These are phyloP conservation scores for Lyophyllum semitale DNA, from an alignment of 768 basidiomycete genomes.

Conservation along the genomic window DNA sequence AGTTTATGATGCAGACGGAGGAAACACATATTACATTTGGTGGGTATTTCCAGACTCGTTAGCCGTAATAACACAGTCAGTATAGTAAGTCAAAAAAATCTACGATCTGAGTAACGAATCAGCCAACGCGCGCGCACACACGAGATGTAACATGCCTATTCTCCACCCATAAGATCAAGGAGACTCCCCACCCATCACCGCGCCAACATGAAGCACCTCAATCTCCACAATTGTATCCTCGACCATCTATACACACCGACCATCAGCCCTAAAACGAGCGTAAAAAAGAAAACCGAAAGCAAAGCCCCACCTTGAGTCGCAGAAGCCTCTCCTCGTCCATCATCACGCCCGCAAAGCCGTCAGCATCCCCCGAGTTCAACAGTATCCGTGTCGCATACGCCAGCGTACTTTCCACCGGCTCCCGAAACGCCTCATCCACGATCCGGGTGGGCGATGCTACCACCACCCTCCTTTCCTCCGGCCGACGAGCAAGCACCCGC, in stretches of 20 bases:
- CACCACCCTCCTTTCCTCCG: background rate
- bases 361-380: too few relatives aligned
- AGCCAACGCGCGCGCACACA: too few relatives aligned
- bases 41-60: too few relatives aligned
- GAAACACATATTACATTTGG: too few relatives aligned
- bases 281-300: background rate
- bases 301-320: slow-evolving; percentile 31
- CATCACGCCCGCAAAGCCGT: slow-evolving; percentile 33
- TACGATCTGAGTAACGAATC: too few relatives aligned
- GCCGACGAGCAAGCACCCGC: background rate
- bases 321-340: slow-evolving; percentile 45
- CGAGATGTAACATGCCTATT: too few relatives aligned
- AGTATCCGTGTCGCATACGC: too few relatives aligned
- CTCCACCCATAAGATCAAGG: too few relatives aligned
- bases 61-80: too few relatives aligned
- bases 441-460: background rate
- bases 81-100: too few relatives aligned
- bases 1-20: too few relatives aligned
- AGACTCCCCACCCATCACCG: background rate
- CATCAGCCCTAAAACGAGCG: background rate
- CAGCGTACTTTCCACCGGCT: slow-evolving; percentile 24
- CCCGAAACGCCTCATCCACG: slow-evolving; percentile 23
- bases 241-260: too few relatives aligned
- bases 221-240: slow-evolving; percentile 5
- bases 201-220: slow-evolving; percentile 9